Evolutionary conservation across 2,329 filamentous ascomycete species (phyloP).

Genomic region (Dissoconium aciculare): DNA sequence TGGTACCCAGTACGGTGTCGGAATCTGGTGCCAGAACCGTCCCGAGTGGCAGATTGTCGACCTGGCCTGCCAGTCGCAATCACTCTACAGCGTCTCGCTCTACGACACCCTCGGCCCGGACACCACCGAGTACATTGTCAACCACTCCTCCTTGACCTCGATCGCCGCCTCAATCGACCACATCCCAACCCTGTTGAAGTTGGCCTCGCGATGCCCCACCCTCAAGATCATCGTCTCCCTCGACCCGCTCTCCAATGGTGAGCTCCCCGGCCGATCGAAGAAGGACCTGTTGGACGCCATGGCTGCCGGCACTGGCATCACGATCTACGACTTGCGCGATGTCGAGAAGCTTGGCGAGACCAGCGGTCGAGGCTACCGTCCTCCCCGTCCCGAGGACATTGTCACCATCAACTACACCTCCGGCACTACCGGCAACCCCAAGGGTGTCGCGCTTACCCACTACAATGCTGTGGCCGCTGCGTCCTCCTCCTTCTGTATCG

Average conservation of each 20-base stretch:
- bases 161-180: slow-evolving; percentile 69
- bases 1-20: slow-evolving; percentile 55
- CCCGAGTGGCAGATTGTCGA: slow-evolving; percentile 85
- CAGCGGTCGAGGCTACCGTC: slow-evolving; percentile 53
- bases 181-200: slow-evolving; percentile 64
- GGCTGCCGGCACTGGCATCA: slow-evolving; percentile 57
- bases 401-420: slow-evolving; percentile 88
- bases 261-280: slow-evolving; percentile 65
- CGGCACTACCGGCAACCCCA: slow-evolving; percentile 68
- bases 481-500: slow-evolving; percentile 42
- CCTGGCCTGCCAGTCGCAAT: slow-evolving; percentile 72
- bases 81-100: slow-evolving; percentile 77
- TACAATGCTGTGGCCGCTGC: slow-evolving; percentile 62
- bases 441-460: slow-evolving; percentile 74
- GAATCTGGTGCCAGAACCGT: slow-evolving; percentile 75
- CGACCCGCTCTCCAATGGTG: slow-evolving; percentile 64
- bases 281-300: slow-evolving; percentile 59
- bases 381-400: slow-evolving; percentile 59
- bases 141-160: slow-evolving; percentile 63
- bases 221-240: slow-evolving; percentile 81
- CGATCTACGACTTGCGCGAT: slow-evolving; percentile 63
- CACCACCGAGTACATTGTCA: slow-evolving; percentile 87
- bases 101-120: slow-evolving; percentile 93
- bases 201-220: slow-evolving; percentile 59
- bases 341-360: slow-evolving; percentile 68